Evolutionary conservation across 2,329 filamentous ascomycete species (phyloP).

Genomic region (Botrytis medusae): DNA sequence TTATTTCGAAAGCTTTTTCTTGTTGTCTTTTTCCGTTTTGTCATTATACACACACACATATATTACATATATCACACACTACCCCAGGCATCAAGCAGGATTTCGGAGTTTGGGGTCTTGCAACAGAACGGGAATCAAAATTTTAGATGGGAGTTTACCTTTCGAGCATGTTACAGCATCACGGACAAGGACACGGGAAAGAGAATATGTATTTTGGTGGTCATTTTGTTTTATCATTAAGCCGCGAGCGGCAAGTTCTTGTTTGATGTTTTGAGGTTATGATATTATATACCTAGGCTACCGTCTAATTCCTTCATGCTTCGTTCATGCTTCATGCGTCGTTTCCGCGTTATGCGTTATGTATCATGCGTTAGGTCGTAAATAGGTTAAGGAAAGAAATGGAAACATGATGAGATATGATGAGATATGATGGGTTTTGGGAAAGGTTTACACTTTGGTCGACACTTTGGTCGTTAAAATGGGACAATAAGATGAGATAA

Average conservation of each 20-base stretch:
- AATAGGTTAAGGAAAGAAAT: neutral
- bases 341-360: neutral
- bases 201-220: neutral
- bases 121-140: neutral
- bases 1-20: neutral
- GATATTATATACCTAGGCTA: neutral
- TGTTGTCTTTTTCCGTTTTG: neutral
- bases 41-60: neutral
- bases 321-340: neutral
- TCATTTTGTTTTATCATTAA: conserved; percentile 5
- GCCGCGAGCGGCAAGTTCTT: neutral
- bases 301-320: neutral
- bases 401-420: neutral
- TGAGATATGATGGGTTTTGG: neutral
- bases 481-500: neutral
- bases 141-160: neutral
- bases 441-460: neutral
- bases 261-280: neutral
- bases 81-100: neutral
- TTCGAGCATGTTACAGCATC: neutral
- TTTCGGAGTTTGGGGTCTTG: neutral
- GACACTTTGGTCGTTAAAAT: neutral
- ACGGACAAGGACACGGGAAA: neutral
- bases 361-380: neutral
- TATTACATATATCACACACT: neutral